Base-by-base conservation (phyloP, 345 rosid species). In the Zanthoxylum bungeanum region DNA sequence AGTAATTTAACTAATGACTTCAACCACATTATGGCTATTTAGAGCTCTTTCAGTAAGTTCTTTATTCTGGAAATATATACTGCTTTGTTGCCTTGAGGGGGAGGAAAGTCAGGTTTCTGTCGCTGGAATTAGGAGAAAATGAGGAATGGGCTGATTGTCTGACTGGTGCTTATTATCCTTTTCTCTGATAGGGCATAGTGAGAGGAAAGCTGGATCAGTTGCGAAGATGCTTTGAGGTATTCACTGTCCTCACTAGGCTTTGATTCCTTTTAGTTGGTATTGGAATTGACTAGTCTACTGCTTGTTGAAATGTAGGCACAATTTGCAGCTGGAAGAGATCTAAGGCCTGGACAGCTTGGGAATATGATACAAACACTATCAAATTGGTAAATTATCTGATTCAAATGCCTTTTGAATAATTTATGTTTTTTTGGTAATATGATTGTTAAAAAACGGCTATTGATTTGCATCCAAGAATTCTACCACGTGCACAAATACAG, bases 251-350 rank as follows among this genome's bases (percentile, higher is more conserved):
- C 19, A 65, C 17, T 74, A 31, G 51, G 53, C 21, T 17, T 21
- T 51, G 46, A 66, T 21, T 22, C 2, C 21, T 9, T 16, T 24
- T 66, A 17, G 19, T 6, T 25, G 30, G 40, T 40, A 16, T 46
- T 19, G 37, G 60, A 56, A 42, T 25, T 6, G 64, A 28, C 37
- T 21, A 42, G 12, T 56, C 39, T 69, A 19, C 64, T 39, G 30
- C 10, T 71, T 64, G 59, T 61, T 64, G 21, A 68, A 39, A 33
- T 82, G 70, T 76, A 92, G 99, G 97, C 91, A 52, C 97, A 89
- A 66, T 93, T 93, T 83, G 98, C 98, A 62, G 94, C 97, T 60
- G 99, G 99, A 68, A 88, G 98, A 79, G 98, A 95, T 84, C 84
- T 85, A 56, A 88, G 97, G 78, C 98, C 99, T 72, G 98, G 89